Conservation (phyloP, 2,329 filamentous ascomycete species). For the Apiospora marii region DNA sequence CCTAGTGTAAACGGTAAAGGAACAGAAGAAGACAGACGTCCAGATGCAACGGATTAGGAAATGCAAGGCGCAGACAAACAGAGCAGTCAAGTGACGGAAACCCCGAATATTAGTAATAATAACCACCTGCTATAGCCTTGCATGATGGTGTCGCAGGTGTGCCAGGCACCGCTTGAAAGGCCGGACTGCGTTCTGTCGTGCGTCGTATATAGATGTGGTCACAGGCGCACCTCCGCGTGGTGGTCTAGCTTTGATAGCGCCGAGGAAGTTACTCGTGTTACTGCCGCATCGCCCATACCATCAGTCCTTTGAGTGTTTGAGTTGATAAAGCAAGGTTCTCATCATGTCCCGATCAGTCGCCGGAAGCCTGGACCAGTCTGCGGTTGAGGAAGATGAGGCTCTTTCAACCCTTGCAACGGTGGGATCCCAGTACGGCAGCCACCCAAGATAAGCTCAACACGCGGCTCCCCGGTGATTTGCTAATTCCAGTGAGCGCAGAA, state of each 20-base stretch:
- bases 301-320: too few species aligned
- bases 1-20: background rate
- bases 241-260: background rate
- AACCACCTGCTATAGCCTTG: background rate
- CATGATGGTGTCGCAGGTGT: background rate
- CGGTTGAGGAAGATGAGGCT: background rate
- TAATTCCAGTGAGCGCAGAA: background rate
- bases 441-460: background rate
- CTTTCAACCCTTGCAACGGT: background rate
- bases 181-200: background rate
- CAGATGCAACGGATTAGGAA: background rate
- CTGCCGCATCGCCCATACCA: background rate
- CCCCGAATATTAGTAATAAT: background rate
- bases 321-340: background rate
- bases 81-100: background rate
- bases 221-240: background rate
- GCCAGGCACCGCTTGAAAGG: background rate
- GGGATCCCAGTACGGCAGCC: background rate
- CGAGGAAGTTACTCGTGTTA: background rate
- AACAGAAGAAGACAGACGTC: background rate
- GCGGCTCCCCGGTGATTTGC: background rate
- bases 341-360: background rate
- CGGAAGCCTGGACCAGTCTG: background rate
- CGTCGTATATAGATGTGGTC: background rate
- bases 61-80: constrained; percentile 11